Base-by-base conservation (phyloP, 768 basidiomycete species). In the Kwoniella bestiolae region DNA sequence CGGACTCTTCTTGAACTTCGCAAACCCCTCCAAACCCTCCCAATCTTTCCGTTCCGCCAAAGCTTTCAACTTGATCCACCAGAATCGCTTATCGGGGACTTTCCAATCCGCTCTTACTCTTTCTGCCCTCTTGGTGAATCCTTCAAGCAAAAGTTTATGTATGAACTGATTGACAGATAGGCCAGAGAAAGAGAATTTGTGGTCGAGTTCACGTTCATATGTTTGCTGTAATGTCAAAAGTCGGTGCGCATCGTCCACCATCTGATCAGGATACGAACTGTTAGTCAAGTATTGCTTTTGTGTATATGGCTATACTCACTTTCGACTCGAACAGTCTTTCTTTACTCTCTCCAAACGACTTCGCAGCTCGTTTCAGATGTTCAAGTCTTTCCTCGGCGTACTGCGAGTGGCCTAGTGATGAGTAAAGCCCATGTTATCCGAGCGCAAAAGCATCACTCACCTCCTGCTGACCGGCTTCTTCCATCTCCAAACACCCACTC, bases 271-370 rank as follows among this genome's bases (percentile, higher is more conserved):
- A 41, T 16, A 41, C 38, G n/a, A n/a, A n/a, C n/a, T n/a, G n/a
- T n/a, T n/a, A n/a, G n/a, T n/a, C n/a, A n/a, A n/a, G n/a, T n/a
- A n/a, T n/a, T n/a, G n/a, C n/a, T n/a, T n/a, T n/a, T n/a, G n/a
- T n/a, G n/a, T n/a, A n/a, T n/a, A n/a, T n/a, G 7, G 46, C 3
- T 21, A 5, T n/a, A 70, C 80, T 21, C 56, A 90, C 94, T 87
- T 91, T 95, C 5, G 94, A 89, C 80, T 99, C 96, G 77, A 97
- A 98, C 0, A 82, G 71, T 1, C 89, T 85, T 69, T 98, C 94
- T 79, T 94, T 97, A 77, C 98, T 93, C 77, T 99, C 94, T 0
- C 88, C 89, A 76, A 98, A 94, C 81, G 91, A 93, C 77, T 94
- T 97, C 66, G 92, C 90, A 1, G 94, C 92, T 18, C 87, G 85